Percentiles rank a stretch among this genome's conserved stretches.
phyloP scores from a whole-genome alignment of 2,329 filamentous ascomycete species.

The Ophiocordyceps camponoti-saundersi region DNA sequence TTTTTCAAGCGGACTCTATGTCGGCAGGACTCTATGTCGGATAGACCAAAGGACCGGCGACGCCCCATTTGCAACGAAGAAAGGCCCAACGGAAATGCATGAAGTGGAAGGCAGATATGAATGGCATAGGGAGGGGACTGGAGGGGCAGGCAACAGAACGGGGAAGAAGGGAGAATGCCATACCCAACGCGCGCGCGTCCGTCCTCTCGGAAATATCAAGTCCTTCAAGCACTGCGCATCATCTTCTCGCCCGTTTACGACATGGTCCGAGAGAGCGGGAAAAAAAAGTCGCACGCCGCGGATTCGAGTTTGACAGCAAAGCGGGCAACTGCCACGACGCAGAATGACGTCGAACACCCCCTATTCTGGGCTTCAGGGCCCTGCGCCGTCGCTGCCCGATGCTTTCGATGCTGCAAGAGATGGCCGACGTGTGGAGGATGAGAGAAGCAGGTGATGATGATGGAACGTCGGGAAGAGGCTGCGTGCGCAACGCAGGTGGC shows the following conservation, averaged over 20 bases:
- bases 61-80: too few species aligned
- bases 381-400: slow-evolving; percentile 9
- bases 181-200: slow-evolving; percentile 14
- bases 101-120: background rate
- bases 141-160: slow-evolving; percentile 1
- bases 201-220: slow-evolving; percentile 5
- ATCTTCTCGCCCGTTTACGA: slow-evolving; percentile 15
- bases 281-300: background rate
- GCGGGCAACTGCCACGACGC: background rate
- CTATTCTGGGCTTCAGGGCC: slow-evolving; percentile 1
- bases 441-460: slow-evolving; percentile 7
- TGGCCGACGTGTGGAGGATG: slow-evolving; percentile 8
- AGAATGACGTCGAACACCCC: background rate
- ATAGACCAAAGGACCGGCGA: background rate
- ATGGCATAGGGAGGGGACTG: background rate
- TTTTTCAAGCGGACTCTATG: background rate
- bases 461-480: slow-evolving; percentile 12
- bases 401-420: slow-evolving; percentile 6
- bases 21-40: background rate
- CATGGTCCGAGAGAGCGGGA: slow-evolving; percentile 8
- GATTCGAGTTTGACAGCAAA: background rate
- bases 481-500: slow-evolving; percentile 8
- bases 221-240: slow-evolving; percentile 4
- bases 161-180: slow-evolving; percentile 10
- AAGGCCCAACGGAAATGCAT: too few species aligned